phyloP scores from a whole-genome alignment of 2,329 filamentous ascomycete genomes.

The Colletotrichum graminicola region DNA sequence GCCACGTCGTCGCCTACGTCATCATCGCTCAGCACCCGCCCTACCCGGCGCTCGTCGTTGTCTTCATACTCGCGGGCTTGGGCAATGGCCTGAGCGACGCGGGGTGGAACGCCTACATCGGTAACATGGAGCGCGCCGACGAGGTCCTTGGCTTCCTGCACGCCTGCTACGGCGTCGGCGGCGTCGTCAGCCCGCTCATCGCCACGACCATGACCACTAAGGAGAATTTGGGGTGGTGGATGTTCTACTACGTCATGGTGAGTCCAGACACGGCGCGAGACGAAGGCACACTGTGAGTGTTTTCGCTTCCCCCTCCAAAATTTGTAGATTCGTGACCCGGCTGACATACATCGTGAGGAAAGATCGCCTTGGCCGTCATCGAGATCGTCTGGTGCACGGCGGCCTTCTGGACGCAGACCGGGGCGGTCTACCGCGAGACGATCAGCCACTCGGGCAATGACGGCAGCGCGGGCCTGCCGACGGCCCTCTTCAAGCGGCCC shows the following conservation, averaged over 20 bases:
- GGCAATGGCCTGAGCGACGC: constrained; percentile 75
- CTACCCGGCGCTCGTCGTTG: constrained; percentile 74
- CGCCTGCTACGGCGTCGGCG: constrained; percentile 76
- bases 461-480: constrained; percentile 49
- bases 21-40: constrained; percentile 75
- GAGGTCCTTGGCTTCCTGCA: constrained; percentile 78
- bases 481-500: constrained; percentile 57
- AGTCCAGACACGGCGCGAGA: constrained; percentile 41
- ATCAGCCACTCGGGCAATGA: constrained; percentile 44
- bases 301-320: background rate
- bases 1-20: constrained; percentile 74
- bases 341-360: constrained; percentile 36
- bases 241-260: constrained; percentile 82
- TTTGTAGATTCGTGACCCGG: background rate
- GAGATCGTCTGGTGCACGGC: constrained; percentile 63
- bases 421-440: constrained; percentile 62
- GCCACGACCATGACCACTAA: constrained; percentile 78
- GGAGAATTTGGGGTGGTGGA: constrained; percentile 72
- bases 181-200: constrained; percentile 76
- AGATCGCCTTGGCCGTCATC: constrained; percentile 66
- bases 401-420: constrained; percentile 72
- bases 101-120: constrained; percentile 68
- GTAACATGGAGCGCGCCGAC: constrained; percentile 77
- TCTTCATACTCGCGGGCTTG: constrained; percentile 76
- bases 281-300: background rate